Conservation (phyloP, 2,329 filamentous ascomycete genomes). For the Emmonsiellopsis sp. region DNA sequence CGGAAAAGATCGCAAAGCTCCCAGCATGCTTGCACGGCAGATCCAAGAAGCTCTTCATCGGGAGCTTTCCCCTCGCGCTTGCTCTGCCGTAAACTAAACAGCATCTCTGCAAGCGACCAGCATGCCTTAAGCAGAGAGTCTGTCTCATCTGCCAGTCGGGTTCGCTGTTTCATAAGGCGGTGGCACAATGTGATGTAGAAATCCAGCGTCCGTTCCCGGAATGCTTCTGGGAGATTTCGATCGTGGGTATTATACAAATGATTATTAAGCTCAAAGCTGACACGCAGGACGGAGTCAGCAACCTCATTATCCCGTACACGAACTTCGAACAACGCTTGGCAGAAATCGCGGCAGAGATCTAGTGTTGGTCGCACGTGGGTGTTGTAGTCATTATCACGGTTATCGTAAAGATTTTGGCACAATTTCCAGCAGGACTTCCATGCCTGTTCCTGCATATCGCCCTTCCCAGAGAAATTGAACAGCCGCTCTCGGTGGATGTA, state of each 20-base stretch:
- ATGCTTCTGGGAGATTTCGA: slow-evolving; percentile 70
- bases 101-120: slow-evolving; percentile 85
- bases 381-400: slow-evolving; percentile 60
- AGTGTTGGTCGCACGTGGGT: slow-evolving; percentile 64
- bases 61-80: slow-evolving; percentile 60
- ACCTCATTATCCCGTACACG: slow-evolving; percentile 66
- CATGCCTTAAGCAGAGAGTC: slow-evolving; percentile 77
- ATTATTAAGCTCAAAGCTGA: slow-evolving; percentile 92
- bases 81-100: slow-evolving; percentile 82
- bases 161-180: slow-evolving; percentile 88
- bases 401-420: slow-evolving; percentile 81
- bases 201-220: slow-evolving; percentile 80
- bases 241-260: slow-evolving; percentile 92
- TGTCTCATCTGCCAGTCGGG: slow-evolving; percentile 67
- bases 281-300: slow-evolving; percentile 75
- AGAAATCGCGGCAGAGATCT: slow-evolving; percentile 85
- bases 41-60: slow-evolving; percentile 77
- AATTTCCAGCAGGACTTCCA: slow-evolving; percentile 94
- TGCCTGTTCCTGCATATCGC: slow-evolving; percentile 72
- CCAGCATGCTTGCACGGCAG: slow-evolving; percentile 88
- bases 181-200: slow-evolving; percentile 94
- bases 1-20: slow-evolving; percentile 88
- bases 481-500: slow-evolving; percentile 72
- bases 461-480: slow-evolving; percentile 64
- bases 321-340: slow-evolving; percentile 81